A percentile compares a stretch with the other conserved stretches of the same genome.
Evolutionary conservation across 345 rosid species (phyloP).

Genomic region (Camelina sativa): DNA sequence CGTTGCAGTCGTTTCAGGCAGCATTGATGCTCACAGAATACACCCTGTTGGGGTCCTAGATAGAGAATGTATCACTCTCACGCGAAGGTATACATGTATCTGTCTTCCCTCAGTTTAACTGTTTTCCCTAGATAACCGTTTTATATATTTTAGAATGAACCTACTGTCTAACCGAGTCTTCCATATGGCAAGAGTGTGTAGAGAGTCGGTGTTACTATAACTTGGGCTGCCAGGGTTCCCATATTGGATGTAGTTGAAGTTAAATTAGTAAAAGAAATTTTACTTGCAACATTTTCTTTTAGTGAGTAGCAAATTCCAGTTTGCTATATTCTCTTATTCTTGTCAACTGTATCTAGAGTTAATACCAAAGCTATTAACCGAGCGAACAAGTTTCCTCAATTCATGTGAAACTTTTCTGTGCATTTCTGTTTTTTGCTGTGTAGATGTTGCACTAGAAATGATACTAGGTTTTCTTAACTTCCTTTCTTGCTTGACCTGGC

Average conservation of each 20-base stretch:
- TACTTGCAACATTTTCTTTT: constrained; percentile 1
- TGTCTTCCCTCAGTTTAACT: constrained; percentile 4
- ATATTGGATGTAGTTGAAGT: constrained; percentile 18
- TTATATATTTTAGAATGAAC: neutral
- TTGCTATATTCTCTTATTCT: constrained; percentile 10
- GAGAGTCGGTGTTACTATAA: neutral
- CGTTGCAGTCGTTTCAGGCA: constrained; percentile 72
- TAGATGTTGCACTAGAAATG: constrained; percentile 14
- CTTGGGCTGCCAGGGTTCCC: constrained; percentile 17
- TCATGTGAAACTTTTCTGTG: constrained; percentile 3
- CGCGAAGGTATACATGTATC: constrained; percentile 61
- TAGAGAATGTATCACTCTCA: constrained; percentile 70
- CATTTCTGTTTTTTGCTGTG: constrained; percentile 15
- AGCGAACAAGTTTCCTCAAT: neutral
- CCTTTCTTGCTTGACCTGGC: constrained; percentile 28
- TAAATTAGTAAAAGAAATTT: neutral
- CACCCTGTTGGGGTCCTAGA: constrained; percentile 82
- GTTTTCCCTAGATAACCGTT: neutral
- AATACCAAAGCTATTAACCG: constrained; percentile 5
- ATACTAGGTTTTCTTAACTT: neutral
- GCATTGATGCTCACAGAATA: constrained; percentile 48
- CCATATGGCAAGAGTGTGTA: constrained; percentile 11
- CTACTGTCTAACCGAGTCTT: constrained; percentile 1
- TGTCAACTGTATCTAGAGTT: constrained; percentile 9
- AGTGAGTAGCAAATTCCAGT: constrained; percentile 5